phyloP scores from a whole-genome alignment of 2,329 filamentous ascomycete genomes.

The Tolypocladium nubicola region DNA sequence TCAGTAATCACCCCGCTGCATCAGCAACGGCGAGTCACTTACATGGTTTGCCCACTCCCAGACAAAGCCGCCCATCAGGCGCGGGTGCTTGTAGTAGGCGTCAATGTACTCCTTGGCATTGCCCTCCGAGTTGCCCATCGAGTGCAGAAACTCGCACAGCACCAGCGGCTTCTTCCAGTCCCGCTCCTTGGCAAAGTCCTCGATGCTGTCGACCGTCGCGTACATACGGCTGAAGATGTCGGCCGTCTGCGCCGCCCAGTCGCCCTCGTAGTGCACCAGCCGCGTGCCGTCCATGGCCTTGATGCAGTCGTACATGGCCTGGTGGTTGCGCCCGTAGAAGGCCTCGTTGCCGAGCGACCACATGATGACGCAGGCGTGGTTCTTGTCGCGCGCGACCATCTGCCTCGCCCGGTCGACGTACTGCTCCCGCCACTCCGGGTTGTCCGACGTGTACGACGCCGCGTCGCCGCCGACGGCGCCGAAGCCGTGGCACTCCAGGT shows the following conservation, averaged over 20 bases:
- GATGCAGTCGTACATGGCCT: slow-evolving; percentile 56
- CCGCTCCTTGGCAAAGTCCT: slow-evolving; percentile 26
- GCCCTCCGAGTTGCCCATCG: slow-evolving; percentile 66
- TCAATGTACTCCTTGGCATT: slow-evolving; percentile 57
- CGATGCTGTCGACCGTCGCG: slow-evolving; percentile 35
- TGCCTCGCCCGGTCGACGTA: slow-evolving; percentile 58
- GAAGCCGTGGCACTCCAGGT: slow-evolving; percentile 45
- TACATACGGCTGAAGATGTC: slow-evolving; percentile 62
- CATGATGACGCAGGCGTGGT: slow-evolving; percentile 56
- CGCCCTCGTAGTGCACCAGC: slow-evolving; percentile 56
- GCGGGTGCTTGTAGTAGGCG: slow-evolving; percentile 43
- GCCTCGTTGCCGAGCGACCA: slow-evolving; percentile 67
- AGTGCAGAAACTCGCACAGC: slow-evolving; percentile 44
- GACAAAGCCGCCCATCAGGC: slow-evolving; percentile 50
- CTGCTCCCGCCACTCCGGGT: slow-evolving; percentile 49
- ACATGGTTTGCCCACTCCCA: slow-evolving; percentile 55
- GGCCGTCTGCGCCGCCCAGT: slow-evolving; percentile 43
- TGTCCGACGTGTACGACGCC: slow-evolving; percentile 41
- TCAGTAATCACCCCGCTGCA: background rate
- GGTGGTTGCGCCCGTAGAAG: slow-evolving; percentile 58
- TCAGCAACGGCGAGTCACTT: background rate
- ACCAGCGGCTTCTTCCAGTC: slow-evolving; percentile 46
- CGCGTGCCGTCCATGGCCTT: slow-evolving; percentile 45
- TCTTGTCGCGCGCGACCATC: slow-evolving; percentile 47
- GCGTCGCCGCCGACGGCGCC: slow-evolving; percentile 24